A percentile compares a stretch with the other conserved stretches of the same genome.
phyloP scores from a whole-genome alignment of 768 basidiomycete species.

The Suillus luteus region DNA sequence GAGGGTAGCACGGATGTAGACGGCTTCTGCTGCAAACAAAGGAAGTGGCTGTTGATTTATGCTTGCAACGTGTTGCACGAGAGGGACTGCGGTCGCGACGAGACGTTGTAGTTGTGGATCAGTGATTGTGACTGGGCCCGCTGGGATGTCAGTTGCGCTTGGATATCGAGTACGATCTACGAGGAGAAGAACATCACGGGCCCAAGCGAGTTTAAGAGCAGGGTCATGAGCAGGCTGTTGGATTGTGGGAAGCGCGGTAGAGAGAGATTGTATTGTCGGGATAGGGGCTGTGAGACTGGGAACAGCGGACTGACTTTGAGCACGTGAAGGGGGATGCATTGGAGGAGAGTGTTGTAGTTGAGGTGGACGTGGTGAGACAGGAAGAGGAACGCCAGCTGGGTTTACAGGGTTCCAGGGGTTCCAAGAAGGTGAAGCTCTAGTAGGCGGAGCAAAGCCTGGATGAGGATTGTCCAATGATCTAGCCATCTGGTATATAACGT shows the following conservation, averaged over 20 bases:
- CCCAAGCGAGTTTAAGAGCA: constrained; percentile 70
- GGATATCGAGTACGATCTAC: constrained; percentile 56
- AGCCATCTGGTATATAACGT: constrained; percentile 53
- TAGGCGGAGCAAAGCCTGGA: constrained; percentile 16
- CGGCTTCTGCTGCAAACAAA: constrained; percentile 63
- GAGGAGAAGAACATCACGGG: constrained; percentile 78
- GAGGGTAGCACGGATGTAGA: constrained; percentile 77
- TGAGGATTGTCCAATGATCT: constrained; percentile 51
- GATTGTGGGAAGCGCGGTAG: constrained; percentile 50
- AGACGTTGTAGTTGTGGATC: constrained; percentile 64
- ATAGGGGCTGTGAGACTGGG: constrained; percentile 68
- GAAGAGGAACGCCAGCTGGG: constrained; percentile 23
- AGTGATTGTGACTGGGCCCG: constrained; percentile 55
- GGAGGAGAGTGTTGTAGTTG: constrained; percentile 12
- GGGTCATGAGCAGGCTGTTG: constrained; percentile 61
- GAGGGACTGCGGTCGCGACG: constrained; percentile 62
- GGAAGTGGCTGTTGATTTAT: constrained; percentile 38
- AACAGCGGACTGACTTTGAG: constrained; percentile 21
- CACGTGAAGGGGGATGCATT: constrained; percentile 28
- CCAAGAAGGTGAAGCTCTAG: constrained; percentile 12
- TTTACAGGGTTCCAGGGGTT: constrained; percentile 17
- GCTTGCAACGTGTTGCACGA: constrained; percentile 60
- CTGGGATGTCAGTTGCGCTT: constrained; percentile 42
- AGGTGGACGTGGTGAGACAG: constrained; percentile 21
- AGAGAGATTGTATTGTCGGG: constrained; percentile 63